Evolutionary conservation across 2,329 filamentous ascomycete genomes (phyloP).

Genomic region (Ophiostoma quercus): DNA sequence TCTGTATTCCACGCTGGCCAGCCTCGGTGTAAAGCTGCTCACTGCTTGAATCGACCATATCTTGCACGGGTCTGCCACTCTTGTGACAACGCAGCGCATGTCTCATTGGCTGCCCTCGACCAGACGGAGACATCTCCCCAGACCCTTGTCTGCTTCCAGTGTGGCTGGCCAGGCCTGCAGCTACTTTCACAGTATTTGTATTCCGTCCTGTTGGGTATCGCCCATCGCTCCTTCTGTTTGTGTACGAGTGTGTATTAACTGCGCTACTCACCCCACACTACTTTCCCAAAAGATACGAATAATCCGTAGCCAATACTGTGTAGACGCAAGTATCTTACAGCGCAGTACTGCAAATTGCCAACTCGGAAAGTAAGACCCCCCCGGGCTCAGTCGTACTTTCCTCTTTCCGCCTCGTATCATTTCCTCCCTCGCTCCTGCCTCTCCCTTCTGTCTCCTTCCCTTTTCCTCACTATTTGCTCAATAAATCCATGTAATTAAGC

Average conservation of each 20-base stretch:
- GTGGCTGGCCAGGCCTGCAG: background rate
- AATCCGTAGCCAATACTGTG: background rate
- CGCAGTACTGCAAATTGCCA: background rate
- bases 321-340: background rate
- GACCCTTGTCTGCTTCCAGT: background rate
- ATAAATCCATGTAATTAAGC: background rate
- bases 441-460: background rate
- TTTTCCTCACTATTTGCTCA: background rate
- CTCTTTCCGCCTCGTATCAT: background rate
- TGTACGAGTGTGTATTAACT: background rate
- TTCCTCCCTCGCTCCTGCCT: background rate
- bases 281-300: slow-evolving; percentile 12
- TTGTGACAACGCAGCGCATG: background rate
- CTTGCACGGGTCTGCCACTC: background rate
- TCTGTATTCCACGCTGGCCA: background rate
- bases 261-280: slow-evolving; percentile 11
- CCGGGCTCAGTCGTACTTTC: background rate
- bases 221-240: background rate
- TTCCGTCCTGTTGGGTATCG: background rate
- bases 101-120: background rate
- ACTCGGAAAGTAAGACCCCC: background rate
- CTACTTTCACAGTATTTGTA: background rate
- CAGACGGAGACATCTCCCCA: background rate
- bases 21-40: background rate
- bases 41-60: background rate